Conservation (phyloP, 192 early-diverging fungal species). For the Helicostylum pulchrum region DNA sequence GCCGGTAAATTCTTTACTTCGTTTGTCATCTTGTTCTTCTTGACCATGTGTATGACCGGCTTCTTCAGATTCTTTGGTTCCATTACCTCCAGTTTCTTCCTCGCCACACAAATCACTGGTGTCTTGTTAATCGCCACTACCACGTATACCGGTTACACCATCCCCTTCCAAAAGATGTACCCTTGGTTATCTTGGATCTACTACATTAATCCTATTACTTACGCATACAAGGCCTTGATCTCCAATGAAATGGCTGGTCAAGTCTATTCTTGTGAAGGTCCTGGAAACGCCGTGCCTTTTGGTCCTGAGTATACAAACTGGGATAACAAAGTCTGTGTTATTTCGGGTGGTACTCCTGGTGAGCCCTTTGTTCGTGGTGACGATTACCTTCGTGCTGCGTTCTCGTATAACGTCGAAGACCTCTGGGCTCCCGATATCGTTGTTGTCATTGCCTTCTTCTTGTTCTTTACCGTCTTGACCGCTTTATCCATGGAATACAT, state of each 20-base stretch:
- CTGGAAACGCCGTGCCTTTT: constrained; percentile 27
- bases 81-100: constrained; percentile 47
- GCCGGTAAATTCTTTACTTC: constrained; percentile 54
- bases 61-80: constrained; percentile 60
- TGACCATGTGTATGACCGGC: constrained; percentile 55
- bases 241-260: constrained; percentile 62
- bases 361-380: constrained; percentile 53
- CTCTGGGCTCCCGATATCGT: constrained; percentile 58
- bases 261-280: constrained; percentile 37
- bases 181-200: constrained; percentile 61
- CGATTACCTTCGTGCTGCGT: constrained; percentile 54
- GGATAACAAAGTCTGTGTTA: constrained; percentile 53
- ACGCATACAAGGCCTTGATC: constrained; percentile 56
- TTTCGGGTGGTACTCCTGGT: constrained; percentile 57
- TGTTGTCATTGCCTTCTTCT: constrained; percentile 51
- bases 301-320: constrained; percentile 39
- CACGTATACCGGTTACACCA: constrained; percentile 60
- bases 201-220: constrained; percentile 62
- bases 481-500: constrained; percentile 59
- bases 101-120: constrained; percentile 51
- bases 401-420: constrained; percentile 52
- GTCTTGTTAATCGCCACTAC: constrained; percentile 50
- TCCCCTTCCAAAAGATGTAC: constrained; percentile 57
- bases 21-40: constrained; percentile 48
- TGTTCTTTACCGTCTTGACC: constrained; percentile 39